A percentile compares a stretch with the other conserved stretches of the same genome.
phyloP scores from a whole-genome alignment of 2,329 filamentous ascomycete genomes.

The Alternaria conjuncta region DNA sequence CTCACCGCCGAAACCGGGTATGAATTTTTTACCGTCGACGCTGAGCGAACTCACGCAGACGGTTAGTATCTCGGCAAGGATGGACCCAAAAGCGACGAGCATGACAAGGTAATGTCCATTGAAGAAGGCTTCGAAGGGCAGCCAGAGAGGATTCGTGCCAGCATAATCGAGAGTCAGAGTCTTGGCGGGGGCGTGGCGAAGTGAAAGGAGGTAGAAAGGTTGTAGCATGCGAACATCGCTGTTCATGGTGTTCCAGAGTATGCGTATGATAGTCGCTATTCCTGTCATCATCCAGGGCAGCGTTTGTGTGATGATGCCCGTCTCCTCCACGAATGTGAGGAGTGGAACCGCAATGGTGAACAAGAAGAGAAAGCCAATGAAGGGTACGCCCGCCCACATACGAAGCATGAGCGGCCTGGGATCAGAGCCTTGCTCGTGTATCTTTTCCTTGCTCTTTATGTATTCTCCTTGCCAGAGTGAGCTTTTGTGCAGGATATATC shows the following conservation, averaged over 20 bases:
- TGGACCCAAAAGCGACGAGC: conserved; percentile 71
- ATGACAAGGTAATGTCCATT: conserved; percentile 72
- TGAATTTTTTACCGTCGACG: conserved; percentile 68
- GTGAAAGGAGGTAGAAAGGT: conserved; percentile 73
- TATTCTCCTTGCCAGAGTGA: conserved; percentile 69
- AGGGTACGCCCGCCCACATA: conserved; percentile 64
- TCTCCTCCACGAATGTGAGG: conserved; percentile 65
- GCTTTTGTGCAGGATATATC: conserved; percentile 74
- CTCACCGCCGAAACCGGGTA: conserved; percentile 39
- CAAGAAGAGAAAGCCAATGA: conserved; percentile 63
- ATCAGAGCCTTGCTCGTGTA: conserved; percentile 54
- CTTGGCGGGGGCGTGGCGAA: conserved; percentile 68
- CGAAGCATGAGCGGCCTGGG: conserved; percentile 75
- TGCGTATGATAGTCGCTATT: conserved; percentile 70
- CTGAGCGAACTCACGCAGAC: conserved; percentile 71
- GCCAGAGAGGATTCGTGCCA: conserved; percentile 71
- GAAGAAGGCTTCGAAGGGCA: conserved; percentile 66
- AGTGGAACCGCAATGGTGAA: conserved; percentile 66
- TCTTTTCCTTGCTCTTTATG: conserved; percentile 58
- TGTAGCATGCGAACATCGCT: conserved; percentile 75
- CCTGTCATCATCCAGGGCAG: conserved; percentile 71
- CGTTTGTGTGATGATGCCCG: conserved; percentile 63
- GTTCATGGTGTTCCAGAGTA: conserved; percentile 72
- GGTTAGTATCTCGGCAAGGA: conserved; percentile 76
- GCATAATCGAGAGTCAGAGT: conserved; percentile 76